phyloP scores from a whole-genome alignment of 2,329 filamentous ascomycete genomes.

The Calonectria pauciramosa region DNA sequence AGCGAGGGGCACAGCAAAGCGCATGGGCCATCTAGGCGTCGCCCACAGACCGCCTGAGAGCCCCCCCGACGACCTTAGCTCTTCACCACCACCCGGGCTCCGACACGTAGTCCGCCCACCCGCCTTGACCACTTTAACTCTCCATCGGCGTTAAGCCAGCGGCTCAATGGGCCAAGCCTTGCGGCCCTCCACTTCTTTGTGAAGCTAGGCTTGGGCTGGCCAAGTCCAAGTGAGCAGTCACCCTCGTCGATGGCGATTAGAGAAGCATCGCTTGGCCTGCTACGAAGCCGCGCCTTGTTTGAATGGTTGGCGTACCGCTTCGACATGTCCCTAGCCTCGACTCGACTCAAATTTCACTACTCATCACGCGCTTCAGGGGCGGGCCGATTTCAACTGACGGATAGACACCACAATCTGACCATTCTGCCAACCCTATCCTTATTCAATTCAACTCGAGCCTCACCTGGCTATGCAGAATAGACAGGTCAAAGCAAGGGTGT shows the following conservation, averaged over 20 bases:
- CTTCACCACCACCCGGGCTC: slow-evolving; percentile 30
- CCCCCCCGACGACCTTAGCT: slow-evolving; percentile 26
- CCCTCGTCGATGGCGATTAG: background rate
- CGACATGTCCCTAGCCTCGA: slow-evolving; percentile 18
- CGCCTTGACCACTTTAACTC: slow-evolving; percentile 25
- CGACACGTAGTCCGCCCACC: slow-evolving; percentile 38
- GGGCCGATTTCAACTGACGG: slow-evolving; percentile 28
- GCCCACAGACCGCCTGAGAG: slow-evolving; percentile 39
- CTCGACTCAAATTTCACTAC: slow-evolving; percentile 22
- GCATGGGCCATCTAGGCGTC: slow-evolving; percentile 33
- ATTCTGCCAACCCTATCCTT: background rate
- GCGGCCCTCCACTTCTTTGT: slow-evolving; percentile 10
- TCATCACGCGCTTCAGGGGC: slow-evolving; percentile 30
- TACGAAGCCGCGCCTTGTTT: background rate
- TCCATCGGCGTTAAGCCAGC: slow-evolving; percentile 38
- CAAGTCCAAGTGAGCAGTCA: slow-evolving; percentile 14
- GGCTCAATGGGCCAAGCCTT: slow-evolving; percentile 30
- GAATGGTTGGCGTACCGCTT: background rate
- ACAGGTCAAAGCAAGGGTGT: slow-evolving; percentile 21
- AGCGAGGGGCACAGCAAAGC: slow-evolving; percentile 25
- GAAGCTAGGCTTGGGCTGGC: slow-evolving; percentile 19
- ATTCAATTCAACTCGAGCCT: slow-evolving; percentile 17
- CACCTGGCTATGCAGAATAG: background rate
- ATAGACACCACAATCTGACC: background rate
- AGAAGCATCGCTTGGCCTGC: slow-evolving; percentile 1